phyloP scores from a whole-genome alignment of 179 eudicot species.

The Vitellaria paradoxa region DNA sequence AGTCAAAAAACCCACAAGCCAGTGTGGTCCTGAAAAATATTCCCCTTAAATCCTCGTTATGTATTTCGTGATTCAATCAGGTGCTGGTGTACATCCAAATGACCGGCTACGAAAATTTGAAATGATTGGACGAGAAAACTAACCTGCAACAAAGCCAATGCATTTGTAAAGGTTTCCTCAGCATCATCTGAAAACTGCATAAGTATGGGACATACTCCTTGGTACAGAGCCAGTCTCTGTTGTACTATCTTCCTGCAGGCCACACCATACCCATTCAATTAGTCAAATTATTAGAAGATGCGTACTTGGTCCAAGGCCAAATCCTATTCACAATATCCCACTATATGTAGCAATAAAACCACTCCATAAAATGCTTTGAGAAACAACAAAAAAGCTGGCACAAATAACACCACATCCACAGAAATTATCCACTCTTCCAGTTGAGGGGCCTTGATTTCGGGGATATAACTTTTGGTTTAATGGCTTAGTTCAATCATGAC shows the following conservation, averaged over 20 bases:
- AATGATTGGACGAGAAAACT: constrained; percentile 16
- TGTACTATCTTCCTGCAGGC: constrained; percentile 75
- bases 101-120: neutral
- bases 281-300: neutral
- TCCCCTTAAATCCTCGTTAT: neutral
- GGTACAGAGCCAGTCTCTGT: constrained; percentile 86
- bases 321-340: neutral
- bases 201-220: constrained; percentile 85
- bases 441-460: neutral
- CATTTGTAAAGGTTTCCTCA: constrained; percentile 71
- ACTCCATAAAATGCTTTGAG: neutral
- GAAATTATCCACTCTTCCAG: neutral
- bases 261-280: neutral
- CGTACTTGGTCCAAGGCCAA: neutral
- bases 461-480: neutral
- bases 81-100: neutral
- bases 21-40: neutral
- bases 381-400: neutral
- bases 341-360: neutral
- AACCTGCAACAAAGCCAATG: constrained; percentile 60
- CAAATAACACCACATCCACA: neutral
- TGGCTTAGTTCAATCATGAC: neutral
- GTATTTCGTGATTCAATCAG: neutral
- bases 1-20: neutral
- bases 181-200: constrained; percentile 79